These are phyloP conservation scores for Fusarium sacchari DNA, from an alignment of 2,329 filamentous ascomycete genomes.

Conservation along the genomic window DNA sequence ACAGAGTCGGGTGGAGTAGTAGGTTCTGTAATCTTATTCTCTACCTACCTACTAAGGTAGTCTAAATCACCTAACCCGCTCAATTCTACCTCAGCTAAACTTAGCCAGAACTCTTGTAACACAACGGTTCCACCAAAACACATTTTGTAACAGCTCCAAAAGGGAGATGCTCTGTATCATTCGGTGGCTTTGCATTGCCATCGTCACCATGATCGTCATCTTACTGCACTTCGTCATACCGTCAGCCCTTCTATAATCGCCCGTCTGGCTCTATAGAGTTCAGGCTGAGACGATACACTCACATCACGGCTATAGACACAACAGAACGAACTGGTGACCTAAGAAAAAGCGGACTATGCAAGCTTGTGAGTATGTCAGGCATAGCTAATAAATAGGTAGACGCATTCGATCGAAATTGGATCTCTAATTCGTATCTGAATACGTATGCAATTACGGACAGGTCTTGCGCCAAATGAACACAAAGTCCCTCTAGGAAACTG, in stretches of 20 bases:
- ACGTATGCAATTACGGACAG: slow-evolving; percentile 20
- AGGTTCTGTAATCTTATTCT: slow-evolving; percentile 1
- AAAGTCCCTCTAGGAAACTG: slow-evolving; percentile 20
- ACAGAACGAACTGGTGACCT: slow-evolving; percentile 35
- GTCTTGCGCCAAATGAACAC: slow-evolving; percentile 20
- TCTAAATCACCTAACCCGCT: slow-evolving; percentile 23
- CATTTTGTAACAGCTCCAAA: background rate
- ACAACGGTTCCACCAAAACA: background rate
- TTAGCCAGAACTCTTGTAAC: background rate
- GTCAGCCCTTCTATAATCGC: slow-evolving; percentile 25
- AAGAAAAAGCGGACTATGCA: slow-evolving; percentile 15
- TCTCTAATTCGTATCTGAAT: slow-evolving; percentile 15
- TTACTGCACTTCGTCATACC: slow-evolving; percentile 7
- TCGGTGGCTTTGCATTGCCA: slow-evolving; percentile 2
- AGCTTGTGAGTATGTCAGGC: slow-evolving; percentile 5
- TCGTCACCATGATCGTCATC: slow-evolving; percentile 5
- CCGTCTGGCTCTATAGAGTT: slow-evolving; percentile 27
- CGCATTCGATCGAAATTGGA: slow-evolving; percentile 6
- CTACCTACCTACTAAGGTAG: no score
- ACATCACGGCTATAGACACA: slow-evolving; percentile 9
- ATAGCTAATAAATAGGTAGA: slow-evolving; percentile 9
- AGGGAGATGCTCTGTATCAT: background rate
- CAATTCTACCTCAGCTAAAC: slow-evolving; percentile 10
- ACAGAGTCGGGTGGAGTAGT: no score
- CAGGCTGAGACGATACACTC: slow-evolving; percentile 14